These are phyloP conservation scores for Malus asiatica DNA, from an alignment of 306 rosid genomes.

Conservation along the genomic window DNA sequence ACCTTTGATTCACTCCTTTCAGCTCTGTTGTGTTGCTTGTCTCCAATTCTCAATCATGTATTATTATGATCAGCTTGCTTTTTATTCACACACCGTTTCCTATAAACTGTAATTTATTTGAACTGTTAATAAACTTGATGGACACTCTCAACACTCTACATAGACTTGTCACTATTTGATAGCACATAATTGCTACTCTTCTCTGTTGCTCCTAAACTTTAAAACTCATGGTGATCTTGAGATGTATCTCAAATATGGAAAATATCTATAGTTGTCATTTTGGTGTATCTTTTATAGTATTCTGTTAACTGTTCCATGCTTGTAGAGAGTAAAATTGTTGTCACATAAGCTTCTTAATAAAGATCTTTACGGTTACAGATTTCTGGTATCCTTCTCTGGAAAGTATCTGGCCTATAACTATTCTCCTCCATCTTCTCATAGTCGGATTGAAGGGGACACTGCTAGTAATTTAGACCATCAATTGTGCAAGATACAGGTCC, in stretches of 20 bases:
- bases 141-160: not conserved
- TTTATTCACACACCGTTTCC: not conserved
- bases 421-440: conserved; percentile 40
- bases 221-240: not conserved
- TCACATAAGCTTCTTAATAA: conserved; percentile 5
- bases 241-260: not conserved
- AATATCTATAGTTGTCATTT: not conserved
- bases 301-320: conserved; percentile 9
- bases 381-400: conserved; percentile 82
- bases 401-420: conserved; percentile 58
- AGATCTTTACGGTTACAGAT: conserved; percentile 51
- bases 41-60: not conserved
- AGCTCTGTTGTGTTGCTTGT: not conserved
- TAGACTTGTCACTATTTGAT: not conserved
- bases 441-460: conserved; percentile 33
- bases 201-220: not conserved
- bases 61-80: not conserved
- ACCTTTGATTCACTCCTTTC: not conserved
- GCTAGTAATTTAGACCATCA: conserved; percentile 51
- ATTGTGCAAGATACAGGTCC: conserved; percentile 61
- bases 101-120: not conserved
- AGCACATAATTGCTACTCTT: not conserved
- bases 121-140: not conserved
- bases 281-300: not conserved
- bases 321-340: conserved; percentile 6